phyloP scores from a whole-genome alignment of 2,329 filamentous ascomycete species.

The Xylariaceae sp. region DNA sequence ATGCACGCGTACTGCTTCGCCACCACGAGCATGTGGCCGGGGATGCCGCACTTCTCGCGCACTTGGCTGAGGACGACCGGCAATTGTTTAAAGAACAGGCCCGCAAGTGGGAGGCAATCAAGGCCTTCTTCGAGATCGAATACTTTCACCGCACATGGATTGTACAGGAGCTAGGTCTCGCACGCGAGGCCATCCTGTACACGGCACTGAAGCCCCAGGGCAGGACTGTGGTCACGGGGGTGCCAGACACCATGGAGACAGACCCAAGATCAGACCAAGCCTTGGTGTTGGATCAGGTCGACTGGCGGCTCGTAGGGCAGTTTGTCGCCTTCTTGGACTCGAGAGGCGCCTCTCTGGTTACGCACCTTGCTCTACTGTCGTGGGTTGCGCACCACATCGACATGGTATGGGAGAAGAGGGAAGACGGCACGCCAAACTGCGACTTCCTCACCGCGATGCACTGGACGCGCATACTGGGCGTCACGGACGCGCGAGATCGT shows the following conservation, averaged over 20 bases:
- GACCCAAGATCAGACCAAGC: not conserved
- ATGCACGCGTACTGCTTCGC: slow-evolving; percentile 5
- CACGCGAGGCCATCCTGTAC: slow-evolving; percentile 8
- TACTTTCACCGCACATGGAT: slow-evolving; percentile 11
- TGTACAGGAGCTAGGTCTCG: slow-evolving; percentile 8
- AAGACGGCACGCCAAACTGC: slow-evolving; percentile 8
- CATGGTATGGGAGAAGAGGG: slow-evolving; percentile 7
- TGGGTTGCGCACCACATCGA: slow-evolving; percentile 8
- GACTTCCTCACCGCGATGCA: slow-evolving; percentile 10
- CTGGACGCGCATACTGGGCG: slow-evolving; percentile 8
- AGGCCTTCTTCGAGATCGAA: slow-evolving; percentile 8
- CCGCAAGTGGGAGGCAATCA: slow-evolving; percentile 5
- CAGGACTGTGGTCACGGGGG: not conserved
- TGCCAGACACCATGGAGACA: not conserved
- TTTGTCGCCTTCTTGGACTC: slow-evolving; percentile 5
- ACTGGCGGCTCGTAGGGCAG: slow-evolving; percentile 5
- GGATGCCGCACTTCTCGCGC: not conserved
- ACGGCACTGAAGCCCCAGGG: slow-evolving; percentile 2
- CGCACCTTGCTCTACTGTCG: slow-evolving; percentile 2
- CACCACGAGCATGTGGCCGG: slow-evolving; percentile 2
- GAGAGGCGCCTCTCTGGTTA: slow-evolving; percentile 6
- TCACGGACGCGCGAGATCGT: slow-evolving; percentile 7
- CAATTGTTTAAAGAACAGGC: slow-evolving; percentile 2
- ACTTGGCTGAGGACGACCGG: slow-evolving; percentile 2
- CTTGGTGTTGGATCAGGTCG: slow-evolving; percentile 4